phyloP scores from a whole-genome alignment of 2,329 filamentous ascomycete species.

The Acarospora socialis region DNA sequence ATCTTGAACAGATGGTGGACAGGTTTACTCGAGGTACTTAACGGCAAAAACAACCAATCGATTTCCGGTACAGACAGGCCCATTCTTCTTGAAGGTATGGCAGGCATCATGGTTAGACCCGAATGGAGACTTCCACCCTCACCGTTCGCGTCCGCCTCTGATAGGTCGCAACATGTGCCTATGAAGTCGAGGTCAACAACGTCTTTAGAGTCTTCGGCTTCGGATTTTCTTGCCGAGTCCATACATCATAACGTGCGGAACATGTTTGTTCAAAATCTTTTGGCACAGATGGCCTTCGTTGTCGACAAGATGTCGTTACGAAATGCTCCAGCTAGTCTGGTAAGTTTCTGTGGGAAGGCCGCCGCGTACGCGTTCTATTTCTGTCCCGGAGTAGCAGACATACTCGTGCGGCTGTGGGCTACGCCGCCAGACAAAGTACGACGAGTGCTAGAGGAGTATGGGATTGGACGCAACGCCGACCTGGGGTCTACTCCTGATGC shows the following conservation, averaged over 20 bases:
- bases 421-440: conserved; percentile 54
- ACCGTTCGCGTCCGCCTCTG: conserved; percentile 38
- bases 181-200: conserved; percentile 35
- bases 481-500: conserved; percentile 43
- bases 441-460: conserved; percentile 56
- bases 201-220: conserved; percentile 45
- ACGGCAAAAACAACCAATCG: conserved; percentile 58
- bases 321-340: conserved; percentile 54
- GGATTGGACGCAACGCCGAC: conserved; percentile 40
- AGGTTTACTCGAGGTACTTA: conserved; percentile 64
- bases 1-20: conserved; percentile 89
- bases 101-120: conserved; percentile 70
- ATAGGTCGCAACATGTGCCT: conserved; percentile 31
- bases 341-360: conserved; percentile 79
- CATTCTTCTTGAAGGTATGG: conserved; percentile 61
- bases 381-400: conserved; percentile 70
- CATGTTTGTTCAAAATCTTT: conserved; percentile 69
- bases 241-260: conserved; percentile 80
- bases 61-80: conserved; percentile 76
- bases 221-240: conserved; percentile 58
- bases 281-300: conserved; percentile 73
- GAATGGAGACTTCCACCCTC: conserved; percentile 72
- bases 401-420: conserved; percentile 70
- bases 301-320: conserved; percentile 77
- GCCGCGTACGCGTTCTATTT: conserved; percentile 92